A percentile compares a stretch with the other conserved stretches of the same genome.
Evolutionary conservation across 371 early-diverging fungal species (phyloP).

Genomic region (Mucor plumbeus): DNA sequence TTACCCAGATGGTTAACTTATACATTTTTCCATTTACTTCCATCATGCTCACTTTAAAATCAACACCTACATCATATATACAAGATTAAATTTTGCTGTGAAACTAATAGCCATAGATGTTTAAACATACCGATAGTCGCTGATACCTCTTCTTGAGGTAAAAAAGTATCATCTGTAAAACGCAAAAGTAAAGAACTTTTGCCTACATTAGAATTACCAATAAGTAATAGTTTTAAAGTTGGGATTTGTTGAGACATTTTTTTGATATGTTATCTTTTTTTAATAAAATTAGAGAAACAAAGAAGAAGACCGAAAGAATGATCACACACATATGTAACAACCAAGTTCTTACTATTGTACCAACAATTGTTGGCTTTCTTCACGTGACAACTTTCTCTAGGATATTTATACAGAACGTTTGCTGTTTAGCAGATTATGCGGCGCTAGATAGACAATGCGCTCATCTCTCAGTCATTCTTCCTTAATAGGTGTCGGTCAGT

Average conservation of each 20-base stretch:
- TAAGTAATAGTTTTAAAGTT: slow-evolving; percentile 96
- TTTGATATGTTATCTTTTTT: background rate
- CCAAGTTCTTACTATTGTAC: background rate
- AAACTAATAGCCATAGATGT: background rate
- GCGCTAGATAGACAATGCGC: background rate
- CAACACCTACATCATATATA: slow-evolving; percentile 79
- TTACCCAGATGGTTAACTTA: slow-evolving; percentile 98
- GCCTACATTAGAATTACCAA: slow-evolving; percentile 99
- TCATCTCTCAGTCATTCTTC: background rate
- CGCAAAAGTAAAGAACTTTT: slow-evolving; percentile 96
- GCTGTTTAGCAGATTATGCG: background rate
- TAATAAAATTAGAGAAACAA: slow-evolving; percentile 1
- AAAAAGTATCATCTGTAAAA: slow-evolving; percentile 98
- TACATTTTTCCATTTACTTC: slow-evolving; percentile 89
- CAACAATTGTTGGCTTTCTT: background rate
- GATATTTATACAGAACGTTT: too few relatives aligned
- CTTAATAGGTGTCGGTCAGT: background rate
- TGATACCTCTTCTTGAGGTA: slow-evolving; percentile 89
- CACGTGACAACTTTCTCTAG: slow-evolving; percentile 8
- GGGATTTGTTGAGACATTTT: slow-evolving; percentile 38
- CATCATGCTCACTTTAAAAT: slow-evolving; percentile 98
- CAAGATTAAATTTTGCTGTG: background rate
- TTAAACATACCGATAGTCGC: slow-evolving; percentile 88
- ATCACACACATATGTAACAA: slow-evolving; percentile 5
- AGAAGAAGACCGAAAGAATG: slow-evolving; percentile 10